Evolutionary conservation across 192 early-diverging fungal genomes (phyloP).

Genomic region (Entophlyctis luteolus): DNA sequence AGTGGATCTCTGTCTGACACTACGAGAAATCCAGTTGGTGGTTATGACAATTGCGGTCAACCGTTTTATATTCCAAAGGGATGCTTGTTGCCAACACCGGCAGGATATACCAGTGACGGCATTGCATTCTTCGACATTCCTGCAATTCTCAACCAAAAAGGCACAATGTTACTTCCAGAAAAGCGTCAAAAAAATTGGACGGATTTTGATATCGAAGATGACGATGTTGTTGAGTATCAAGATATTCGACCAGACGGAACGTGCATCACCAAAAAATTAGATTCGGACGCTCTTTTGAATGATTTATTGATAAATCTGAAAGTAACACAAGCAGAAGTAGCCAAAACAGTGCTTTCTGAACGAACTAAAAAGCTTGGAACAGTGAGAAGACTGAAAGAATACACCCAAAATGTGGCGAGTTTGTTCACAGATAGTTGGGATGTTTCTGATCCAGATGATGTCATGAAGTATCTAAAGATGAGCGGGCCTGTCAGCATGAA

Average conservation of each 20-base stretch:
- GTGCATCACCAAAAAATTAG: conserved; percentile 15
- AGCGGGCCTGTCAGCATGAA: conserved; percentile 45
- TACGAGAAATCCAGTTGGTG: conserved; percentile 46
- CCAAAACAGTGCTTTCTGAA: conserved; percentile 29
- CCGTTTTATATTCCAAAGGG: conserved; percentile 59
- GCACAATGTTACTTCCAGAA: conserved; percentile 39
- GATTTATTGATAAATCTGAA: conserved; percentile 39
- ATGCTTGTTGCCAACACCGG: conserved; percentile 46
- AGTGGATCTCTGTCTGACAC: conserved; percentile 36
- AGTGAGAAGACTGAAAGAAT: conserved; percentile 36
- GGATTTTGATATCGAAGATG: conserved; percentile 36
- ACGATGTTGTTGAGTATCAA: conserved; percentile 27
- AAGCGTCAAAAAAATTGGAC: conserved; percentile 36
- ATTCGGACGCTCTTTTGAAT: conserved; percentile 27
- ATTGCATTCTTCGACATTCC: conserved; percentile 59
- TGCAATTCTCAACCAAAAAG: conserved; percentile 47
- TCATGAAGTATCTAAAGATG: conserved; percentile 46
- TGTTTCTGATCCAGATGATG: conserved; percentile 49
- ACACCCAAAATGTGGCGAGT: neutral
- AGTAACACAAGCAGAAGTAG: conserved; percentile 37
- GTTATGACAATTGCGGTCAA: conserved; percentile 54
- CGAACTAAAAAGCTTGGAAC: conserved; percentile 28
- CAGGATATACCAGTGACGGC: conserved; percentile 55
- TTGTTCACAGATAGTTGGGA: neutral
- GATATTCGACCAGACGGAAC: conserved; percentile 21